Percentiles rank a stretch among this genome's conserved stretches.
Evolutionary conservation across 805 yeast species (phyloP).

Genomic region (Nakazawaea peltata): DNA sequence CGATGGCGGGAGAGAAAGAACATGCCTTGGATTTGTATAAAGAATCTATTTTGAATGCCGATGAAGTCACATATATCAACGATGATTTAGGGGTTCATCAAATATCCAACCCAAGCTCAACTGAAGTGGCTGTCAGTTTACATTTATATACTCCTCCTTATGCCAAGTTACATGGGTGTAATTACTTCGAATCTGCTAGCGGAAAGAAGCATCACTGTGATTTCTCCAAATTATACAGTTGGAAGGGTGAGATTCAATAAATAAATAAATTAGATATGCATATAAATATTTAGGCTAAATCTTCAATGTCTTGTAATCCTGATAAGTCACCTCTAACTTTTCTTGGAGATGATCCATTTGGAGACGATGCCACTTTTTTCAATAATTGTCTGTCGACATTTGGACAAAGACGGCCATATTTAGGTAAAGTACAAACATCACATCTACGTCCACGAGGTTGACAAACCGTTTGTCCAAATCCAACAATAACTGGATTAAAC

Average conservation of each 20-base stretch:
- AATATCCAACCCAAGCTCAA: conserved; percentile 39
- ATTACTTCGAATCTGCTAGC: conserved; percentile 37
- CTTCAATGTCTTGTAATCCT: conserved; percentile 15
- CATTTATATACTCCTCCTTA: conserved; percentile 76
- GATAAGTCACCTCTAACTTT: conserved; percentile 37
- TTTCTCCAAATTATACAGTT: conserved; percentile 52
- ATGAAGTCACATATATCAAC: conserved; percentile 56
- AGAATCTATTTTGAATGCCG: conserved; percentile 20
- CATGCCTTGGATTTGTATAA: conserved; percentile 13
- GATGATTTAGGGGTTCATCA: conserved; percentile 62
- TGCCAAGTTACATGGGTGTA: conserved; percentile 52
- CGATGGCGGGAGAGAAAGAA: conserved; percentile 26
- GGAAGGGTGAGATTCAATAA: conserved; percentile 37
- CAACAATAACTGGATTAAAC: conserved; percentile 80
- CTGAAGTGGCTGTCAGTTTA: conserved; percentile 47
- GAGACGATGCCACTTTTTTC: conserved; percentile 17
- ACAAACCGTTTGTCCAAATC: conserved; percentile 89
- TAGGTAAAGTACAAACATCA: conserved; percentile 55
- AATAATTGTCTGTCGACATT: conserved; percentile 41
- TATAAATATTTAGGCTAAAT: conserved; percentile 13
- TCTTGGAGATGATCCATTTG: conserved; percentile 4
- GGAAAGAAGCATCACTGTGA: conserved; percentile 47
- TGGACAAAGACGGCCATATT: conserved; percentile 43
- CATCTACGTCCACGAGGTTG: conserved; percentile 64
- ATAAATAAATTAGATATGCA: conserved; percentile 1